A percentile compares a stretch with the other conserved stretches of the same genome.
Evolutionary conservation across 2,329 filamentous ascomycete species (phyloP).

Genomic region (Botryosphaeria dothidea): DNA sequence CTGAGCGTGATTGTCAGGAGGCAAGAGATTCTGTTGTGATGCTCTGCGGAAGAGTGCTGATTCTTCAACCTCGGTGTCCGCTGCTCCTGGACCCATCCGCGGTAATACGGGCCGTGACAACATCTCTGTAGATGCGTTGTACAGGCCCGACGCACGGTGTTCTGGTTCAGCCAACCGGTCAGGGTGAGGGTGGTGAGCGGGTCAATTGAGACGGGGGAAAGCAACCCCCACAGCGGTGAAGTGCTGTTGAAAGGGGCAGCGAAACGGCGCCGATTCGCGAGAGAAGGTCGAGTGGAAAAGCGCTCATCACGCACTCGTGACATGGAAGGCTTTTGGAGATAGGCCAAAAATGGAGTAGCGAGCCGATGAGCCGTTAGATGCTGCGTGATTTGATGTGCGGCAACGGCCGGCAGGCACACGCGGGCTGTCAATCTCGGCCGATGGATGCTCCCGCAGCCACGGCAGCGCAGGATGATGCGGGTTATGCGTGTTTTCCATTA

Average conservation of each 20-base stretch:
- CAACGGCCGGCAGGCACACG: neutral
- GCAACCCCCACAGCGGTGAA: constrained; percentile 9
- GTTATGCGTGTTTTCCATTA: too few species aligned
- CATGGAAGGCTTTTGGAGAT: neutral
- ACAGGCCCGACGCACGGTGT: neutral
- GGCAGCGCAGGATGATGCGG: neutral
- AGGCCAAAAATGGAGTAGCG: neutral
- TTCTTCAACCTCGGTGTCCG: too few species aligned
- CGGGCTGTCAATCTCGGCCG: neutral
- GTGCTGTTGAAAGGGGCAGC: neutral
- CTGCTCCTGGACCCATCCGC: neutral
- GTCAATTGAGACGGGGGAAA: neutral
- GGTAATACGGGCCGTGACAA: neutral
- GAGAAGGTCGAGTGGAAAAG: constrained; percentile 1
- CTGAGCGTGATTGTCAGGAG: neutral
- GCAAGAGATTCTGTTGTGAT: neutral
- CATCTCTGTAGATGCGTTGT: neutral
- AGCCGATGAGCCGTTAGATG: constrained; percentile 8
- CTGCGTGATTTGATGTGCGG: constrained; percentile 13
- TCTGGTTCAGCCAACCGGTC: neutral
- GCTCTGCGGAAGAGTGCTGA: too few species aligned
- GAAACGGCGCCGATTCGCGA: constrained; percentile 5
- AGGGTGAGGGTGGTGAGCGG: neutral
- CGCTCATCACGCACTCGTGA: constrained; percentile 9
- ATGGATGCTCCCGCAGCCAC: neutral